Evolutionary conservation across 2,329 filamentous ascomycete genomes (phyloP).

Genomic region (Didymella keratinophila): DNA sequence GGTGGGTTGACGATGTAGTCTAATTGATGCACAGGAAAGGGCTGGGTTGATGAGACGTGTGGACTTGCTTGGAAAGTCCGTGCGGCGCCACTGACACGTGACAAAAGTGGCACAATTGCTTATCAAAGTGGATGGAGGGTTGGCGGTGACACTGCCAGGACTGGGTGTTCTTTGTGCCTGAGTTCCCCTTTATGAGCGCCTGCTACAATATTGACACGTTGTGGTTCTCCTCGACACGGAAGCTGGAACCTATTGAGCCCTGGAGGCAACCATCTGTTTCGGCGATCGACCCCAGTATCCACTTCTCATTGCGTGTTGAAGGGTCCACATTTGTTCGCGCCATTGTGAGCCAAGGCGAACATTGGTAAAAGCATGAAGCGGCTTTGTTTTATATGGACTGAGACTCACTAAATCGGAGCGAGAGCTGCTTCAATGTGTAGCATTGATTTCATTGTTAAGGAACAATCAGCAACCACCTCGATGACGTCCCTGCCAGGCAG

Average conservation of each 20-base stretch:
- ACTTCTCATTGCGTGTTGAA: constrained; percentile 29
- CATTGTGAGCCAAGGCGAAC: constrained; percentile 11
- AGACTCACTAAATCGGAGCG: neutral
- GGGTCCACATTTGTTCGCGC: constrained; percentile 33
- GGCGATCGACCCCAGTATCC: constrained; percentile 39
- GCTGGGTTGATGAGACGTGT: constrained; percentile 50
- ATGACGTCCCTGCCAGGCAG: constrained; percentile 3
- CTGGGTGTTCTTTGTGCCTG: constrained; percentile 8
- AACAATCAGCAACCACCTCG: neutral
- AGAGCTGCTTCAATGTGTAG: neutral
- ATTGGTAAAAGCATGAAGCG: neutral
- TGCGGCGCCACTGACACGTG: constrained; percentile 44
- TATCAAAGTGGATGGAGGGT: constrained; percentile 28
- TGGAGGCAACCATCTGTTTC: constrained; percentile 38
- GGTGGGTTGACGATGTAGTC: constrained; percentile 47
- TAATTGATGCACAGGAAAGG: constrained; percentile 52
- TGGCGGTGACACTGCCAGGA: constrained; percentile 30
- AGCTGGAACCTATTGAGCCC: constrained; percentile 31
- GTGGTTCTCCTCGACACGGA: constrained; percentile 27
- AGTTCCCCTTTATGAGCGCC: constrained; percentile 30
- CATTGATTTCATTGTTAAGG: neutral
- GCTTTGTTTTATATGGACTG: neutral
- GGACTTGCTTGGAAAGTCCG: constrained; percentile 31
- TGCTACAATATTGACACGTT: constrained; percentile 44
- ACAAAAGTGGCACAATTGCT: constrained; percentile 34